These are phyloP conservation scores for Acer negundo DNA, from an alignment of 345 rosid species.

Conservation along the genomic window DNA sequence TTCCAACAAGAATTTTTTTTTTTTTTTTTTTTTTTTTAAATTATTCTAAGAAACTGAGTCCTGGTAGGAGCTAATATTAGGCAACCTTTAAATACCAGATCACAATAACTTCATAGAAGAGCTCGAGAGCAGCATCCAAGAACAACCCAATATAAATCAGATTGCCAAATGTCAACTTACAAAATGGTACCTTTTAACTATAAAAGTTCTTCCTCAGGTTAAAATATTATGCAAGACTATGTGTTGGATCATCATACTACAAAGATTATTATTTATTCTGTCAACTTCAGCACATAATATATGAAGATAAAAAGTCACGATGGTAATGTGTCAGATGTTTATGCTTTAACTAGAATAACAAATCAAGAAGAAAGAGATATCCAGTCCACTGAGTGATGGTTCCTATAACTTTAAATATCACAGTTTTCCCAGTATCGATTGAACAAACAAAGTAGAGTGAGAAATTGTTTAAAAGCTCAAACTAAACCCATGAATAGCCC, in stretches of 20 bases:
- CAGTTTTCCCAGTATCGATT: not conserved
- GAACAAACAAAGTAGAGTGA: not conserved
- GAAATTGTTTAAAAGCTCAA: constrained; percentile 5
- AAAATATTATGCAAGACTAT: not conserved
- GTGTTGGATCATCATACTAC: not conserved
- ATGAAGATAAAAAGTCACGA: not conserved
- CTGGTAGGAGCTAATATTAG: not conserved
- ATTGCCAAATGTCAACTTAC: not conserved
- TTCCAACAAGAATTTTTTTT: not conserved
- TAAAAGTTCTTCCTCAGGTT: not conserved
- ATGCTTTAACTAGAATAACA: not conserved
- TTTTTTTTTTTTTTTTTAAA: too few species aligned
- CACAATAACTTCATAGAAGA: constrained; percentile 5
- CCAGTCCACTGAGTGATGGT: not conserved
- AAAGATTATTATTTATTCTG: not conserved
- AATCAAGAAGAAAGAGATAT: not conserved
- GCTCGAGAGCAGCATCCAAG: constrained; percentile 3
- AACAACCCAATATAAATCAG: not conserved
- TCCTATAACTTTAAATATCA: not conserved
- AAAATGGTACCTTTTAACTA: not conserved
- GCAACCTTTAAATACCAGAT: not conserved
- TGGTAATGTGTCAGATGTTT: not conserved
- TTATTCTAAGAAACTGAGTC: not conserved
- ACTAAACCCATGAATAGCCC: not conserved
- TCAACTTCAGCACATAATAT: not conserved